Percentiles rank a stretch among this genome's conserved stretches.
phyloP scores from a whole-genome alignment of 768 basidiomycete genomes.

The Scleroderma bovista region DNA sequence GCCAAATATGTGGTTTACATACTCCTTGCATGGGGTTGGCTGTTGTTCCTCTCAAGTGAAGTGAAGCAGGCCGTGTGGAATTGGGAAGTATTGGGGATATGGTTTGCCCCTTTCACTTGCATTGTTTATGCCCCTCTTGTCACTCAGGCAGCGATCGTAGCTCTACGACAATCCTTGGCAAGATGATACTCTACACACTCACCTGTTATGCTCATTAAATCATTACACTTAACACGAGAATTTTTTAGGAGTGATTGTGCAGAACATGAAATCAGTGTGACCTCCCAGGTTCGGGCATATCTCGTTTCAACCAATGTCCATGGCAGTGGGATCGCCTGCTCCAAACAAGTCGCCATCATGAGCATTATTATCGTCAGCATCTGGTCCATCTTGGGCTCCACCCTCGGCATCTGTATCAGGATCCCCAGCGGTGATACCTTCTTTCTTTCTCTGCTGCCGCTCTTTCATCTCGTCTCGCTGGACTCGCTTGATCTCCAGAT shows the following conservation, averaged over 20 bases:
- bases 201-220: too few relatives aligned
- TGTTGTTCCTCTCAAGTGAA: constrained; percentile 42
- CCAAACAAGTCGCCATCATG: constrained; percentile 39
- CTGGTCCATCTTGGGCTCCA: constrained; percentile 33
- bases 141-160: constrained; percentile 62
- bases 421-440: constrained; percentile 45
- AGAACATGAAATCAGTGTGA: too few relatives aligned
- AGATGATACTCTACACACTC: too few relatives aligned
- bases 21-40: constrained; percentile 52
- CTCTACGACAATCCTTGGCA: constrained; percentile 29
- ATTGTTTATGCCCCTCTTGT: constrained; percentile 73
- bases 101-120: constrained; percentile 81
- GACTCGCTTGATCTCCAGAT: constrained; percentile 77
- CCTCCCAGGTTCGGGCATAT: too few relatives aligned
- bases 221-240: too few relatives aligned
- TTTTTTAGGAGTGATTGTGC: too few relatives aligned
- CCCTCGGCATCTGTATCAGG: constrained; percentile 38
- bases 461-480: constrained; percentile 81
- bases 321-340: constrained; percentile 37
- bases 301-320: constrained; percentile 27
- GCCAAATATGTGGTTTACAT: constrained; percentile 33
- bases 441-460: constrained; percentile 64
- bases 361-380: constrained; percentile 16
- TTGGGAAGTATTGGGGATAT: constrained; percentile 75
- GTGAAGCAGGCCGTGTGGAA: constrained; percentile 55